Evolutionary conservation across 371 early-diverging fungal species (phyloP).

Genomic region (Batrachochytrium dendrobatidis): DNA sequence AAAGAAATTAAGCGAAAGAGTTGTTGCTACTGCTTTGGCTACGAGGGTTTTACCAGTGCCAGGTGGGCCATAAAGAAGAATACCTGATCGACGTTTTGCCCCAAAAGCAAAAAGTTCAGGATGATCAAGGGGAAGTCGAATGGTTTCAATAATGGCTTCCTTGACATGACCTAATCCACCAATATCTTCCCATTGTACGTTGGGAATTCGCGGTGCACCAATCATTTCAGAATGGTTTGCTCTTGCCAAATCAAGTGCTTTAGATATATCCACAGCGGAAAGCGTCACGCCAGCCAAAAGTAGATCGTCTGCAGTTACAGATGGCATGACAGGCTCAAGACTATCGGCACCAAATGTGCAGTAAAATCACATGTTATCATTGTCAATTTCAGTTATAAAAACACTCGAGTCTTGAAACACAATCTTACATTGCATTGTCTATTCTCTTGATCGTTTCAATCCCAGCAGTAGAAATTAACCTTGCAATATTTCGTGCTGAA

Average conservation of each 20-base stretch:
- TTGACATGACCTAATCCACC: slow-evolving; percentile 98
- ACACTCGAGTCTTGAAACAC: no score
- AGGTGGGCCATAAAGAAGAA: slow-evolving; percentile 53
- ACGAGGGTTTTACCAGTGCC: slow-evolving; percentile 99
- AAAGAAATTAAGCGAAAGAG: slow-evolving; percentile 95
- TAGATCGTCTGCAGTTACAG: slow-evolving; percentile 35
- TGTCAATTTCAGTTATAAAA: slow-evolving; percentile 7
- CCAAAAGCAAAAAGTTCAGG: slow-evolving; percentile 95
- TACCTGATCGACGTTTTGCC: slow-evolving; percentile 94
- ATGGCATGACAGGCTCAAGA: background rate
- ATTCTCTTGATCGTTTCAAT: background rate
- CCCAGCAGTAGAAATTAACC: background rate
- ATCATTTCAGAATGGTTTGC: slow-evolving; percentile 82
- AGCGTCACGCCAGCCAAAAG: slow-evolving; percentile 63
- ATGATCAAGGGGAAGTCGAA: slow-evolving; percentile 95
- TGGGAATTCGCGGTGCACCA: slow-evolving; percentile 92
- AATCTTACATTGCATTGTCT: background rate
- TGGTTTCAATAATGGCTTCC: slow-evolving; percentile 94
- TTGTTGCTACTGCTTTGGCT: slow-evolving; percentile 99
- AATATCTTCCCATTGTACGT: slow-evolving; percentile 97
- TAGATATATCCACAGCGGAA: slow-evolving; percentile 68
- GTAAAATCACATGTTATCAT: slow-evolving; percentile 12
- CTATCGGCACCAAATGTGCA: background rate
- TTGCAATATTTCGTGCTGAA: background rate
- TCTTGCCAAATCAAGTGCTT: slow-evolving; percentile 71